Percentiles rank a stretch among this genome's conserved stretches.
Conservation (phyloP, 495 filamentous ascomycete species). For the Thozetella sp. region DNA sequence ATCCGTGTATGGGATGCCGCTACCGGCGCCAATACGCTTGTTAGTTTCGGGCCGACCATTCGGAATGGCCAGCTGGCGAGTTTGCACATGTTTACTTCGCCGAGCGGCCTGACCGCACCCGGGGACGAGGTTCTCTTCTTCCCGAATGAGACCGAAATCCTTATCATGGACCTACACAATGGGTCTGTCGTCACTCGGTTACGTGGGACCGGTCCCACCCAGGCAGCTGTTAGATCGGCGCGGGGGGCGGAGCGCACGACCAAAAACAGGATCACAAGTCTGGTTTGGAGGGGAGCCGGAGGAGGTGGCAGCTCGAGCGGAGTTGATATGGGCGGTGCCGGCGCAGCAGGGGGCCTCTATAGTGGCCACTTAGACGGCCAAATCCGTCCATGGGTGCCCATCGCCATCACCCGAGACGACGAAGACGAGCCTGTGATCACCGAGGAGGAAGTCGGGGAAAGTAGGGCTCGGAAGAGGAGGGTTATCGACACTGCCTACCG, state of each 20-base stretch:
- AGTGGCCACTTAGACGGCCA: conserved; percentile 61
- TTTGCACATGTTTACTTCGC: conserved; percentile 62
- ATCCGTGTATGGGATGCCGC: conserved; percentile 83
- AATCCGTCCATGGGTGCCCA: conserved; percentile 60
- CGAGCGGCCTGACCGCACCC: conserved; percentile 46
- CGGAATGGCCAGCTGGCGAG: conserved; percentile 69
- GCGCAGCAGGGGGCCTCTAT: conserved; percentile 51
- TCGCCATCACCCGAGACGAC: conserved; percentile 45
- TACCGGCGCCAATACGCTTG: conserved; percentile 80
- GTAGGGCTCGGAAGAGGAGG: conserved; percentile 59
- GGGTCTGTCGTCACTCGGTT: conserved; percentile 73
- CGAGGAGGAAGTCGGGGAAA: conserved; percentile 24
- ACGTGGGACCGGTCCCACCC: conserved; percentile 55
- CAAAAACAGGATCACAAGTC: conserved; percentile 63
- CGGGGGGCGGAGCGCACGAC: conserved; percentile 39
- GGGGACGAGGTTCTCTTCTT: conserved; percentile 70
- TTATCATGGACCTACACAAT: conserved; percentile 74
- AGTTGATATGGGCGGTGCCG: conserved; percentile 39
- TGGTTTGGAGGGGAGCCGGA: conserved; percentile 67
- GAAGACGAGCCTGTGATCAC: conserved; percentile 38
- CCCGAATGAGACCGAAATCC: conserved; percentile 76
- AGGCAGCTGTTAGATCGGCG: conserved; percentile 39
- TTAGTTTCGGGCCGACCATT: conserved; percentile 78
- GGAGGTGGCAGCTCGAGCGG: conserved; percentile 42
- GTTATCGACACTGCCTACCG: conserved; percentile 60